Evolutionary conservation across 164 flowering plant species (phyloP).

Genomic region (Pachysandra terminalis): DNA sequence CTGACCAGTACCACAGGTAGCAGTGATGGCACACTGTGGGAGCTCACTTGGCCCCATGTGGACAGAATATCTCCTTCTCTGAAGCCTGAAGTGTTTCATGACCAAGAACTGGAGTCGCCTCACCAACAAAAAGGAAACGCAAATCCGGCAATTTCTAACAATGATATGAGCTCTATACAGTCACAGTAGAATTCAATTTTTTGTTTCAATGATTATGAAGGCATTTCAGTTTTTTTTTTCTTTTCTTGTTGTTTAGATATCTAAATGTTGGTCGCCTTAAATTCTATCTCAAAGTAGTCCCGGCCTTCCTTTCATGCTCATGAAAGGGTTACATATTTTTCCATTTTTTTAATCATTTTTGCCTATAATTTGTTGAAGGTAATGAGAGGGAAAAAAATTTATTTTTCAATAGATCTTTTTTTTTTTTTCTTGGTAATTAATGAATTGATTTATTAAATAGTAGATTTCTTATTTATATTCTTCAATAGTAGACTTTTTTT

Average conservation of each 20-base stretch:
- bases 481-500: no score
- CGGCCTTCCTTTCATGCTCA: neutral
- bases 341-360: neutral
- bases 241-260: no score
- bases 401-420: no score
- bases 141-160: neutral
- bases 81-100: slow-evolving; percentile 31
- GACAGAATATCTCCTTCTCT: slow-evolving; percentile 31
- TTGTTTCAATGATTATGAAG: neutral
- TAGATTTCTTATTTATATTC: no score
- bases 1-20: slow-evolving; percentile 23
- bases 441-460: no score
- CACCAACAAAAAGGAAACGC: slow-evolving; percentile 5
- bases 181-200: neutral
- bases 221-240: neutral
- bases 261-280: neutral
- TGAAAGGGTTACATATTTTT: neutral
- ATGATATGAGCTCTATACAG: neutral
- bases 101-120: slow-evolving; percentile 20
- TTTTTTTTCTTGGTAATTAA: no score
- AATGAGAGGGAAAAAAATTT: no score
- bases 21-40: slow-evolving; percentile 34
- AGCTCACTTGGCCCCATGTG: slow-evolving; percentile 35
- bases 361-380: no score
- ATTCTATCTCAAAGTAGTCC: neutral